Percentiles rank a stretch among this genome's conserved stretches.
phyloP scores from a whole-genome alignment of 176 grass and related monocot species.

The Hyparrhenia diplandra region DNA sequence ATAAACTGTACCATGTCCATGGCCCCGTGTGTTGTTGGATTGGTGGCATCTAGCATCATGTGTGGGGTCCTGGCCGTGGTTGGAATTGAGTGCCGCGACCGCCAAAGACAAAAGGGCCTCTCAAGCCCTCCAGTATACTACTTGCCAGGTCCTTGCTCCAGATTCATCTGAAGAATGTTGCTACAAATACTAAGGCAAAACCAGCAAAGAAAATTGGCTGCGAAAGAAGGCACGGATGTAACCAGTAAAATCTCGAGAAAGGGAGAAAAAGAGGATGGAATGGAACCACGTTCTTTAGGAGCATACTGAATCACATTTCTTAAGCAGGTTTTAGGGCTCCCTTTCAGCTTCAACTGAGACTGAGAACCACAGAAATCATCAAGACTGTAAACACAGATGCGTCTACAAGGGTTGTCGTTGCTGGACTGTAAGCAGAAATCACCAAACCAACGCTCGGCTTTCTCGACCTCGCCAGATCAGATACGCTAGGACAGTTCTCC shows the following conservation, averaged over 20 bases:
- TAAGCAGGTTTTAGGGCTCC: not conserved
- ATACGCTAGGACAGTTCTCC: not conserved
- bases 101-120: conserved; percentile 16
- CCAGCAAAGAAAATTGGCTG: no score
- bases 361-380: not conserved
- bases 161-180: conserved; percentile 4
- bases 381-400: not conserved
- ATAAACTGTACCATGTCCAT: conserved; percentile 20
- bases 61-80: conserved; percentile 3
- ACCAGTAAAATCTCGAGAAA: no score
- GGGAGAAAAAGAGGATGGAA: no score
- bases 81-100: conserved; percentile 36
- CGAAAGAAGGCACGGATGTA: not conserved
- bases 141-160: conserved; percentile 1
- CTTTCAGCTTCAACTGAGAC: not conserved
- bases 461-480: not conserved
- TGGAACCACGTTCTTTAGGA: not conserved
- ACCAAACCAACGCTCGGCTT: not conserved
- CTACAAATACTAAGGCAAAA: not conserved
- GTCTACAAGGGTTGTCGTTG: no score
- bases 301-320: not conserved
- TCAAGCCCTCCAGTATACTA: not conserved
- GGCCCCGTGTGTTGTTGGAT: conserved; percentile 25
- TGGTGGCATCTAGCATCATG: conserved; percentile 20
- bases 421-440: no score